A percentile compares a stretch with the other conserved stretches of the same genome.
phyloP scores from a whole-genome alignment of 2,329 filamentous ascomycete genomes.

The Nothophoma quercina region DNA sequence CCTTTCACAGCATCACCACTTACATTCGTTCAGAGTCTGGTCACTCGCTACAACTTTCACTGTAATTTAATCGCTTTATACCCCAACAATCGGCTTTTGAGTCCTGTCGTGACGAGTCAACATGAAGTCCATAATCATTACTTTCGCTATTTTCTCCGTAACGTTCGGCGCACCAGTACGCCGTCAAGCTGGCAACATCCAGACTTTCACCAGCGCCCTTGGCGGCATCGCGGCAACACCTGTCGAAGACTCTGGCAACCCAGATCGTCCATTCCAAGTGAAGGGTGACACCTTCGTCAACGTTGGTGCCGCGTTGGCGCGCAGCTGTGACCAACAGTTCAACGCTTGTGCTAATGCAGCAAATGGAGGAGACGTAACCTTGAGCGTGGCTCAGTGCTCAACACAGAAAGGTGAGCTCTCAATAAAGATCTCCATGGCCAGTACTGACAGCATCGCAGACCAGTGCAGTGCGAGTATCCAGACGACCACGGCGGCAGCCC shows the following conservation, averaged over 20 bases:
- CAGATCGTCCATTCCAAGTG: conserved; percentile 52
- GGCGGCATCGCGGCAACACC: conserved; percentile 64
- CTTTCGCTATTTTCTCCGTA: conserved; percentile 4
- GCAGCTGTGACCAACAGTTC: conserved; percentile 70
- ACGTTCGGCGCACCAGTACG: conserved; percentile 2
- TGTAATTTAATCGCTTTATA: not conserved
- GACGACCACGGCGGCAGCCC: not conserved
- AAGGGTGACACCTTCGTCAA: conserved; percentile 59
- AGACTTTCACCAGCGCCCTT: conserved; percentile 56
- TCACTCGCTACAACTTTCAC: not conserved
- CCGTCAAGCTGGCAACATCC: conserved; percentile 28
- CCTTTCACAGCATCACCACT: not conserved
- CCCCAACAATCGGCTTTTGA: not conserved
- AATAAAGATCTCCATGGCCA: too few species aligned
- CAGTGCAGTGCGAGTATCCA: conserved; percentile 27
- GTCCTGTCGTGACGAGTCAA: not conserved
- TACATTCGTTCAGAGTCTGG: conserved; percentile 16
- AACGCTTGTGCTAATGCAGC: conserved; percentile 66
- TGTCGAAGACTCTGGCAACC: conserved; percentile 56
- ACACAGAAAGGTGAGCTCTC: conserved; percentile 56
- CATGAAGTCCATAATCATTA: conserved; percentile 7
- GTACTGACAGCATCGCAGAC: conserved; percentile 7
- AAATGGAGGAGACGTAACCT: conserved; percentile 58
- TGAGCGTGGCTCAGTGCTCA: conserved; percentile 62
- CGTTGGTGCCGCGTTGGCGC: conserved; percentile 63